A percentile compares a stretch with the other conserved stretches of the same genome.
These are phyloP conservation scores for Calonectria hawksworthii DNA, from an alignment of 2,329 filamentous ascomycete genomes.

Conservation along the genomic window DNA sequence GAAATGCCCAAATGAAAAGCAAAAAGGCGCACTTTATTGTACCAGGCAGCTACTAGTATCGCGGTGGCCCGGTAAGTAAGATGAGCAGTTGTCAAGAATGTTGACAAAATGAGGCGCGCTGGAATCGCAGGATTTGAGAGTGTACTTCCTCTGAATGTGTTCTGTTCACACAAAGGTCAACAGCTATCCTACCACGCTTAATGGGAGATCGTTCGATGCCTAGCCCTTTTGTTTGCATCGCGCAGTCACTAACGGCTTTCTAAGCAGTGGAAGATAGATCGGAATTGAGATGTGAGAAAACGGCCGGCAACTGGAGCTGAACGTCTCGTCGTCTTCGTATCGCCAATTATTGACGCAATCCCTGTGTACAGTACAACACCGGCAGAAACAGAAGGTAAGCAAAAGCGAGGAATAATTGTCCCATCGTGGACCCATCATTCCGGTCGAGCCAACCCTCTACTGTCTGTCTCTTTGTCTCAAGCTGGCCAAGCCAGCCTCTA, in stretches of 20 bases:
- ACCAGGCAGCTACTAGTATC: not conserved
- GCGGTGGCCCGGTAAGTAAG: not conserved
- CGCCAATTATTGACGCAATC: not conserved
- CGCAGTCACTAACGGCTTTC: not conserved
- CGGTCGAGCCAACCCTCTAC: constrained; percentile 10
- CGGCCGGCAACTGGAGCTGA: not conserved
- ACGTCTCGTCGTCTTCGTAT: too few species aligned
- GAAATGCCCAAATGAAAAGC: not conserved
- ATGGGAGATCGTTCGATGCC: too few species aligned
- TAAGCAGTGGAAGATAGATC: not conserved
- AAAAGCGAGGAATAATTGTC: not conserved
- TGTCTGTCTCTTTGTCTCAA: not conserved
- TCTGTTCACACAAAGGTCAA: not conserved
- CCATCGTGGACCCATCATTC: not conserved
- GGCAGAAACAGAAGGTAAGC: not conserved
- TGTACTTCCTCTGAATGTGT: not conserved
- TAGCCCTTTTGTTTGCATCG: not conserved
- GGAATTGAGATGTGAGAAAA: not conserved
- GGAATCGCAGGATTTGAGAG: not conserved
- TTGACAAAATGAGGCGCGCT: not conserved
- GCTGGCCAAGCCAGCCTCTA: not conserved
- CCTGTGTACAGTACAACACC: not conserved
- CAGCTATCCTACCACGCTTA: not conserved
- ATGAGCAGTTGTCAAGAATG: not conserved
- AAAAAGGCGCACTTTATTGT: not conserved